A percentile compares a stretch with the other conserved stretches of the same genome.
Evolutionary conservation across 225 moss, liverwort and hornwort species (phyloP).

Genomic region (Marchantia paleacea): DNA sequence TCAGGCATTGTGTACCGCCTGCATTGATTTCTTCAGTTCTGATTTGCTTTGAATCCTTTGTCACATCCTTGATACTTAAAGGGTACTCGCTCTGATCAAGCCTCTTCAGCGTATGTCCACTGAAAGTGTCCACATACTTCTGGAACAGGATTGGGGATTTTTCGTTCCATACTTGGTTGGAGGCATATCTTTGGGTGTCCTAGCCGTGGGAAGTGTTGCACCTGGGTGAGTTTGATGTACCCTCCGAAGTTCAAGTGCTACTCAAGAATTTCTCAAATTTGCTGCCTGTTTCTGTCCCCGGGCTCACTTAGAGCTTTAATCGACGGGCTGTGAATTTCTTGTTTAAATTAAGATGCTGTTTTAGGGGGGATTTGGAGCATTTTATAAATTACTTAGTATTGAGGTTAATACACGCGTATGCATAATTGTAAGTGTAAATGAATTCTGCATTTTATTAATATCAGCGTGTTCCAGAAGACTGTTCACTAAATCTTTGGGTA

Average conservation of each 20-base stretch:
- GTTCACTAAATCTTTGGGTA: neutral
- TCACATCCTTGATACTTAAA: neutral
- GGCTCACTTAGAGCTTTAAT: neutral
- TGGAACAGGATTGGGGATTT: slow-evolving; percentile 83
- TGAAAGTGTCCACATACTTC: neutral
- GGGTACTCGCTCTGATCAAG: neutral
- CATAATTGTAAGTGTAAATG: too few relatives aligned
- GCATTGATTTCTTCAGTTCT: too few relatives aligned
- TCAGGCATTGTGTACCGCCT: neutral
- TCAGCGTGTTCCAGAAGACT: neutral
- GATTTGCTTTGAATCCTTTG: neutral
- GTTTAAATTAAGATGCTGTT: too few relatives aligned
- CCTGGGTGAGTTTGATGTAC: slow-evolving; percentile 46
- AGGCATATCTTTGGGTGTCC: slow-evolving; percentile 73
- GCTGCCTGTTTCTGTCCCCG: neutral
- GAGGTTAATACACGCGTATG: too few relatives aligned
- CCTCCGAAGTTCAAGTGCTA: neutral
- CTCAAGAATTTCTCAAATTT: neutral
- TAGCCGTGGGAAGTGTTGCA: slow-evolving; percentile 82
- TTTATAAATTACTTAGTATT: too few relatives aligned
- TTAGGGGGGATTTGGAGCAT: too few relatives aligned
- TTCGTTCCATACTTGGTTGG: slow-evolving; percentile 93
- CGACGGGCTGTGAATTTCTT: neutral
- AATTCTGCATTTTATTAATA: neutral
- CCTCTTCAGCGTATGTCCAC: neutral